These are phyloP conservation scores for Lentinus polychrous DNA, from an alignment of 1,284 basidiomycete species.

Conservation along the genomic window DNA sequence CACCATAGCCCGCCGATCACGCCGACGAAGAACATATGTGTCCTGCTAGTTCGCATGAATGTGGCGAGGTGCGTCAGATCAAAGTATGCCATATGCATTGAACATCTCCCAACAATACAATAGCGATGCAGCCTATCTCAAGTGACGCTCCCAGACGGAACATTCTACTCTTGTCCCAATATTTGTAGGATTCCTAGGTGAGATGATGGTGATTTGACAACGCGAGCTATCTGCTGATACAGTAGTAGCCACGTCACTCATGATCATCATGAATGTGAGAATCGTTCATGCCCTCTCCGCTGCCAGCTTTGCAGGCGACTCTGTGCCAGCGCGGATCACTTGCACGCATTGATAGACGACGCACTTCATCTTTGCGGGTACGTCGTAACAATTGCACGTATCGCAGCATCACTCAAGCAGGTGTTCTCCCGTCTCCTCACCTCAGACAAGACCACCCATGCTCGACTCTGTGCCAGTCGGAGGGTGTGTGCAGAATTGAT, in stretches of 20 bases:
- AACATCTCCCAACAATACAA: not conserved
- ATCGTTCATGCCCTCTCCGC: slow-evolving; percentile 42
- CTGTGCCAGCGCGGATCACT: slow-evolving; percentile 41
- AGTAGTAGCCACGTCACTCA: slow-evolving; percentile 40
- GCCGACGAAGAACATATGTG: slow-evolving; percentile 43
- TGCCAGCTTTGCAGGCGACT: slow-evolving; percentile 50
- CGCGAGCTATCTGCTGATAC: slow-evolving; percentile 1
- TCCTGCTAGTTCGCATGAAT: slow-evolving; percentile 45
- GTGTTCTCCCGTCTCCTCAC: not conserved
- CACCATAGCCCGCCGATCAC: slow-evolving; percentile 35
- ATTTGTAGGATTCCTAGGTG: slow-evolving; percentile 40
- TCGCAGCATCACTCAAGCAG: not conserved
- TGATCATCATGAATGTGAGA: slow-evolving; percentile 39
- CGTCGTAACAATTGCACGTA: slow-evolving; percentile 15
- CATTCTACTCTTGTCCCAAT: slow-evolving; percentile 33
- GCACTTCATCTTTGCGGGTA: slow-evolving; percentile 56
- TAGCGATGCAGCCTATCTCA: slow-evolving; percentile 41
- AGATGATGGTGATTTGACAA: slow-evolving; percentile 8
- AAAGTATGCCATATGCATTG: not conserved
- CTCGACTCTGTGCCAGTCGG: slow-evolving; percentile 30
- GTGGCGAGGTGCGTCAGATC: slow-evolving; percentile 43
- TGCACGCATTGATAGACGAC: slow-evolving; percentile 38
- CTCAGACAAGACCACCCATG: slow-evolving; percentile 45
- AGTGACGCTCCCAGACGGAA: slow-evolving; percentile 26
- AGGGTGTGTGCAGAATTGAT: slow-evolving; percentile 51